Base-by-base conservation (phyloP, 1,139 yeast species). In the Spencermartinsiella ligniputridi region DNA sequence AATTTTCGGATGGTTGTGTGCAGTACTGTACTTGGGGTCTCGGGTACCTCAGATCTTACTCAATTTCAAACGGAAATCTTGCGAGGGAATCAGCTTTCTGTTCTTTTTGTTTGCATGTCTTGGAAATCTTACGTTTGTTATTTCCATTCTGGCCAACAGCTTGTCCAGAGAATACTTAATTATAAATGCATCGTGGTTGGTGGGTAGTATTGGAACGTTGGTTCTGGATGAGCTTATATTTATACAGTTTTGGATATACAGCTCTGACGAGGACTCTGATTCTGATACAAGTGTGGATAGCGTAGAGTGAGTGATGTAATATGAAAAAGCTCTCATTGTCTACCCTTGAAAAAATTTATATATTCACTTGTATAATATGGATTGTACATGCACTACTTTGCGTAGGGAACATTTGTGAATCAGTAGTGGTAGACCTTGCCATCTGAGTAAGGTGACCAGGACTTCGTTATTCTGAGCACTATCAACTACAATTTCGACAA, bases 31-130 rank as follows among this genome's bases (percentile, higher is more conserved):
- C 62, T 68, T 90, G 53, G 96, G 96, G 1, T 88, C 96, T 13
- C 72, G 97, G 54, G 66, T 90, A 19, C 97, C 97, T 1, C 97
- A 90, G 67, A 86, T 90, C 49, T 64, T 86, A 47, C 74, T 90
- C 50, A 90, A 90, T 66, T 87, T 73, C 61, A 73, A 81, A 62
- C 75, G 97, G 56, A 88, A 88, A 67, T 84, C 95, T 1, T 86
- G 96, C 60, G 97, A 89, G 49, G 97, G 97, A 22, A 84, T 90
- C 43, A 84, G 95, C 21, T 88, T 90, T 62, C 73, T 90, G 74
- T 90, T 90, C 66, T 90, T 90, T 67, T 69, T 89, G 34, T 89
- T 90, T 72, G 97, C 97, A 29, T 88, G 96, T 63, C 69, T 90
- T 49, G 97, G 97, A 39, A 90, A 90, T 63, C 71, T 86, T 60